A percentile compares a stretch with the other conserved stretches of the same genome.
Conservation (phyloP, 2,329 filamentous ascomycete genomes). For the Diaporthe ampelina region DNA sequence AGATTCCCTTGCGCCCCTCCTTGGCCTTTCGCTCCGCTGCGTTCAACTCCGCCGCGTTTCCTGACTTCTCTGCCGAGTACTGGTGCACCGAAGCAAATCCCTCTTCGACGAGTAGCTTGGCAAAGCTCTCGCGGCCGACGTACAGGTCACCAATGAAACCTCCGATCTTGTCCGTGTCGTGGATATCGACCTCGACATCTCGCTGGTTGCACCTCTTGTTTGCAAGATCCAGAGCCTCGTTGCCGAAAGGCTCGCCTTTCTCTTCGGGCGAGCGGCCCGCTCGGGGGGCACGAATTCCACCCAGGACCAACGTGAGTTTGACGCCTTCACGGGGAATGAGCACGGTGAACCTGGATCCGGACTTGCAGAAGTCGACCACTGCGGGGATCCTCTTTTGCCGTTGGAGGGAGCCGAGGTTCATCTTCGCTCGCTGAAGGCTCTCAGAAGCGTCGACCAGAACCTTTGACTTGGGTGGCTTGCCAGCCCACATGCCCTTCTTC, state of each 20-base stretch:
- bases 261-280: conserved; percentile 83
- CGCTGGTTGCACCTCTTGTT: conserved; percentile 91
- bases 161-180: conserved; percentile 95
- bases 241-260: conserved; percentile 91
- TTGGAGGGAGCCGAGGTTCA: conserved; percentile 88
- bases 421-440: conserved; percentile 93
- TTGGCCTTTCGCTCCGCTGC: conserved; percentile 92
- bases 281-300: conserved; percentile 90
- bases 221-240: conserved; percentile 93
- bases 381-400: conserved; percentile 93
- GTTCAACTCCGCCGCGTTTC: conserved; percentile 88
- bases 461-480: conserved; percentile 87
- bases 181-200: conserved; percentile 95
- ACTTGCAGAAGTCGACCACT: conserved; percentile 97
- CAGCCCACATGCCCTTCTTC: conserved; percentile 94
- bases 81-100: conserved; percentile 92
- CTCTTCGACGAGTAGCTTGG: conserved; percentile 93
- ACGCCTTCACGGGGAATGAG: conserved; percentile 92
- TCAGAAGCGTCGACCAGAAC: conserved; percentile 93
- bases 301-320: conserved; percentile 95
- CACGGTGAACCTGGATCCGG: conserved; percentile 93
- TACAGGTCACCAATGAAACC: conserved; percentile 97
- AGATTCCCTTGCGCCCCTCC: conserved; percentile 87
- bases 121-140: conserved; percentile 95
- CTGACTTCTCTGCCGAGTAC: conserved; percentile 96